Percentiles rank a stretch among this genome's conserved stretches.
Conservation (phyloP, 2,329 filamentous ascomycete species). For the Hypoxylon sp. region DNA sequence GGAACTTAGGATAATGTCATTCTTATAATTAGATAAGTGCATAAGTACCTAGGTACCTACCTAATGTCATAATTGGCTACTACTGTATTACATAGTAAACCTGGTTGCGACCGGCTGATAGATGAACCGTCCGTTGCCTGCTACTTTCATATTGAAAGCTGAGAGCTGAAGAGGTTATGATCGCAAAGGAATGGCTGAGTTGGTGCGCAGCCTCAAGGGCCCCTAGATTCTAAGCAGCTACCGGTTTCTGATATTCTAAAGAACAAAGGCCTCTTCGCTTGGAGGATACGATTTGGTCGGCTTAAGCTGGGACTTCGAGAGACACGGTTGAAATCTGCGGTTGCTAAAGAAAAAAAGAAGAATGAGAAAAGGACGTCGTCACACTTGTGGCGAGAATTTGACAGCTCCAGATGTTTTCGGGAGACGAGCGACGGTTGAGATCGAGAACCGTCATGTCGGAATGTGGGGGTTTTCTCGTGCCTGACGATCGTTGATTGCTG, state of each 20-base stretch:
- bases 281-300: background rate
- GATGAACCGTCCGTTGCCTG: too few relatives aligned
- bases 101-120: background rate
- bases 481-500: conserved; percentile 37
- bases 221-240: background rate
- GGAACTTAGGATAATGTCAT: too few relatives aligned
- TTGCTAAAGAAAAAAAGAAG: background rate
- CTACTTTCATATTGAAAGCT: background rate
- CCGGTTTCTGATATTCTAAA: background rate
- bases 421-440: too few relatives aligned
- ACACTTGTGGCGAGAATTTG: conserved; percentile 1
- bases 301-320: background rate
- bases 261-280: background rate
- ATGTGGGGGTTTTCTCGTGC: conserved; percentile 33
- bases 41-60: too few relatives aligned
- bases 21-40: too few relatives aligned
- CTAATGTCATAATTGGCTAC: too few relatives aligned
- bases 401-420: conserved; percentile 16
- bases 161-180: conserved; percentile 18
- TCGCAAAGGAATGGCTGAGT: conserved; percentile 13
- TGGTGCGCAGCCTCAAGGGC: conserved; percentile 2
- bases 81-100: background rate
- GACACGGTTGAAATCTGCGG: background rate
- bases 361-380: background rate
- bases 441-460: conserved; percentile 27